phyloP scores from a whole-genome alignment of 2,329 filamentous ascomycete species.

The Apiospora koreana region DNA sequence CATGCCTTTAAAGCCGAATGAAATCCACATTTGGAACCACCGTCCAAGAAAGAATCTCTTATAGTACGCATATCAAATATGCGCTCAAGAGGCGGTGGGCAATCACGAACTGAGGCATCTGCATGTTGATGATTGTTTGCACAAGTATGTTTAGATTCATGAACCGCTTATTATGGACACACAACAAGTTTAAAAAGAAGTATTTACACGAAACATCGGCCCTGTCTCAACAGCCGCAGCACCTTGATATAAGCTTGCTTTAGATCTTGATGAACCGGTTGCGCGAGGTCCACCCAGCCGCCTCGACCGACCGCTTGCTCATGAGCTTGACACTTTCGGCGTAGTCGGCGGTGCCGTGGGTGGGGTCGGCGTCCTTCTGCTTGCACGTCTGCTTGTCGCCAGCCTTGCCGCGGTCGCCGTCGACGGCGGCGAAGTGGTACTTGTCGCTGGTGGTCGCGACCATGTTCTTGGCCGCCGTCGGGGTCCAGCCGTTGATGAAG shows the following conservation, averaged over 20 bases:
- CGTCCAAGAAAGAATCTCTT: neutral
- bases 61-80: no score
- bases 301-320: conserved; percentile 16
- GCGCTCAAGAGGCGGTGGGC: no score
- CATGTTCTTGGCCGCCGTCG: conserved; percentile 43
- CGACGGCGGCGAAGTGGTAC: conserved; percentile 13
- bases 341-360: conserved; percentile 40
- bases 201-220: neutral
- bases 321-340: conserved; percentile 34
- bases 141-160: neutral
- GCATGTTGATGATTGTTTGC: neutral
- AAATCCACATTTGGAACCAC: neutral
- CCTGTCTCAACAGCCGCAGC: no score
- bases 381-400: conserved; percentile 34
- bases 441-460: conserved; percentile 30
- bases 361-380: conserved; percentile 40
- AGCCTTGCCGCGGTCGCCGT: conserved; percentile 28
- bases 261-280: conserved; percentile 2
- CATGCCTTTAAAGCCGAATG: neutral
- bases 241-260: no score
- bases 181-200: neutral
- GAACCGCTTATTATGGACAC: neutral
- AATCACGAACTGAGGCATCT: neutral
- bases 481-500: conserved; percentile 48
- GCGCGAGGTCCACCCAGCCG: neutral